Evolutionary conservation across 805 yeast species (phyloP), one percentile per base, ranked within the genome.

Genomic region (Kurtzmaniella fragi): DNA sequence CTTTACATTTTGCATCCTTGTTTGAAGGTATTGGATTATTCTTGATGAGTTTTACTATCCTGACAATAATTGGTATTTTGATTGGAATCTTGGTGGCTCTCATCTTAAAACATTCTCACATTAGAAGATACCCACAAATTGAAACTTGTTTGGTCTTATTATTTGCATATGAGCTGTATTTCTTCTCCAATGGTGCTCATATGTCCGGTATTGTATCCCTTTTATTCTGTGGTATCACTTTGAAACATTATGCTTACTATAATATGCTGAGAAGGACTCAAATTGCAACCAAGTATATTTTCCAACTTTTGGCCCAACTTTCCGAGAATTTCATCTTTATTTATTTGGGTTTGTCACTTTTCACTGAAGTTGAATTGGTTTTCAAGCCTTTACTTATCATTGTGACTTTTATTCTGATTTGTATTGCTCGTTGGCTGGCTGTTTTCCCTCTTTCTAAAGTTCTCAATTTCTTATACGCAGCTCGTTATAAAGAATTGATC

Each of bases 141-240:
- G 99, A 93, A 67, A 86, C 97, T 23, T 95, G 98, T 60, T 59
- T 93, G 40, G 95, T 93, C 23, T 65, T 93, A 33, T 65, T 93
- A 49, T 81, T 90, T 57, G 97, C 98, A 13, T 93, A 93, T 59
- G 96, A 89, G 53, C 88, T 97, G 0, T 93, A 93, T 62, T 93
- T 93, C 70, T 93, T 93, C 62, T 90, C 98, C 32, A 93, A 93
- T 56, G 99, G 99, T 36, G 95, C 98, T 53, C 99, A 95, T 59
- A 93, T 93, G 99, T 90, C 98, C 5, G 99, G 99, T 34, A 91
- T 91, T 47, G 98, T 91, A 5, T 89, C 97, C 1, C 70, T 93
- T 48, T 66, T 93, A 48, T 93, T 93, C 66, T 91, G 97, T 59
- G 99, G 99, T 40, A 93, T 93, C 46, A 91, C 99, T 1, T 68